Evolutionary conservation across 176 grass and related monocot species (phyloP).

Genomic region (Ananas comosus): DNA sequence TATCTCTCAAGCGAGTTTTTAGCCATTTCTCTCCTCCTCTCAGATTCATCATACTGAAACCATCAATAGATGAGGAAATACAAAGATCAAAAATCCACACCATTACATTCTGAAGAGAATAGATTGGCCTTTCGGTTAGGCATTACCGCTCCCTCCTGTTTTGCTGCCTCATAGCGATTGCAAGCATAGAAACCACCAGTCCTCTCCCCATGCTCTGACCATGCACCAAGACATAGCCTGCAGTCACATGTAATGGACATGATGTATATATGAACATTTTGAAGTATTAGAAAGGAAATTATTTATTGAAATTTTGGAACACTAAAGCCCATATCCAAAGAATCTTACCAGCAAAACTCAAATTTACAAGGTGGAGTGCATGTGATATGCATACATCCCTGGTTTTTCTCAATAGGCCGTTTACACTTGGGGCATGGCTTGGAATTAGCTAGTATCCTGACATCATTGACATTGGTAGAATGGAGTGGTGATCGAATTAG

Average conservation of each 20-base stretch:
- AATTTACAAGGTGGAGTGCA: conserved; percentile 99
- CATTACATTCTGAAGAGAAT: background rate
- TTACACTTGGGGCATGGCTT: conserved; percentile 99
- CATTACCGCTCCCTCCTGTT: conserved; percentile 96
- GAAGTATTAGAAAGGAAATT: conserved; percentile 8
- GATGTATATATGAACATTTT: conserved; percentile 5
- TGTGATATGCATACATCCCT: conserved; percentile 99
- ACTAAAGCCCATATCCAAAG: conserved; percentile 1
- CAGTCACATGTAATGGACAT: conserved; percentile 14
- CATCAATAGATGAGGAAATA: conserved; percentile 18
- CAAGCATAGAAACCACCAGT: conserved; percentile 99
- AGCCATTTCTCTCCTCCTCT: conserved; percentile 99
- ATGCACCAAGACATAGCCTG: conserved; percentile 97
- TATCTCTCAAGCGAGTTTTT: conserved; percentile 99
- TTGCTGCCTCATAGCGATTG: conserved; percentile 96
- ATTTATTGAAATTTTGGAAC: conserved; percentile 14
- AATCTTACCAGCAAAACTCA: conserved; percentile 97
- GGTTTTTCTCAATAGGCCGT: conserved; percentile 97
- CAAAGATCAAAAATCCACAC: background rate
- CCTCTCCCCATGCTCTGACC: conserved; percentile 97
- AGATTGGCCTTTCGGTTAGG: conserved; percentile 1
- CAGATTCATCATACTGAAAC: conserved; percentile 95
- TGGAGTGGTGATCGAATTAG: background rate
- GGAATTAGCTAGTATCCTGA: conserved; percentile 95
- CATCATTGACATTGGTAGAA: conserved; percentile 8